Base-by-base conservation (phyloP, 2,329 filamentous ascomycete species). In the Tolypocladium capitatum region DNA sequence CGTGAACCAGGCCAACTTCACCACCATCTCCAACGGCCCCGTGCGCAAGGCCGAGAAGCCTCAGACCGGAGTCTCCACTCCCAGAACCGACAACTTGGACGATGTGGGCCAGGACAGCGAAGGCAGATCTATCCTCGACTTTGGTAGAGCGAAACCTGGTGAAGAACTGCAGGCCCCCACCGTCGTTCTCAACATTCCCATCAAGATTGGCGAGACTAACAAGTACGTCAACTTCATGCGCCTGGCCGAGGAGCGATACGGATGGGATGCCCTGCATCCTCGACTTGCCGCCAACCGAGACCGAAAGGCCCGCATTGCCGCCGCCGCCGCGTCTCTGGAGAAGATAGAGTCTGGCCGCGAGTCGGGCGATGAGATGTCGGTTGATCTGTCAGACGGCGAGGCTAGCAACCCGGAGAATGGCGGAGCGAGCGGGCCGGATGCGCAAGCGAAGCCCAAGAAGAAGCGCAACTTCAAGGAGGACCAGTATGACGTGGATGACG, bases 141-240 rank as follows among this genome's bases (percentile, higher is more conserved):
- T 81, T 56, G 77, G 77, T 54, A 76, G 76, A 55, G 75, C 69
- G 1, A 71, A 73, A 46, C 75, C 75, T 3, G 78, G 78, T 30
- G 74, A 80, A 43, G 80, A 84, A 53, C 63, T 70, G 3, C 65
- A 71, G 49, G 78, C 77, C 3, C 89, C 81, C 36, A 94, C 81
- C 5, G 95, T 98, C 52, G 78, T 94, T 46, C 75, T 98, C 18
- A 82, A 85, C 48, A 83, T 98, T 49, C 81, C 86, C 0, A 75
- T 98, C 35, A 78, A 83, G 49, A 54, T 57, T 5, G 86, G 88
- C 36, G 81, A 86, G 56, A 84, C 80, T 33, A 95, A 95, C 63
- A 88, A 91, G 55, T 91, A 94, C 51, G 81, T 98, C 67, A 97
- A 97, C 64, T 96, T 97, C 55, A 90, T 91, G 59, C 86, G 88